Conservation (phyloP, 23 red algal genomes). For the Gracilariopsis chorda region DNA sequence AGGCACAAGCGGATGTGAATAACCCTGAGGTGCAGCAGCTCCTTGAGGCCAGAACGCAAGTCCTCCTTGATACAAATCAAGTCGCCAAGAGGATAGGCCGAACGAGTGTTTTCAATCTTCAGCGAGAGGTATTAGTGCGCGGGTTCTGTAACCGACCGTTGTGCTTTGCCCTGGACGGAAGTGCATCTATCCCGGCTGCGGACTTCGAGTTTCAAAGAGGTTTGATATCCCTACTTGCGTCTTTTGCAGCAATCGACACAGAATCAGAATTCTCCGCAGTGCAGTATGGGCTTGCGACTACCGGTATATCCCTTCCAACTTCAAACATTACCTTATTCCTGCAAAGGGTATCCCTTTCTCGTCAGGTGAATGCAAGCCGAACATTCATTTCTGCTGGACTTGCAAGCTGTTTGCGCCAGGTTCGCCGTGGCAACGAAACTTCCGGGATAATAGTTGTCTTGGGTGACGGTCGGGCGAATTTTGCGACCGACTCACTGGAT, state of each 20-base stretch:
- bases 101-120: background rate
- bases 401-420: background rate
- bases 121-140: background rate
- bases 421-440: background rate
- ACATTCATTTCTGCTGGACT: background rate
- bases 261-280: background rate
- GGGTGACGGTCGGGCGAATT: slow-evolving; percentile 1
- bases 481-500: background rate
- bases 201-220: background rate
- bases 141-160: background rate
- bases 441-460: background rate
- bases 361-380: background rate
- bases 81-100: background rate
- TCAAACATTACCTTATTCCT: background rate
- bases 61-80: background rate
- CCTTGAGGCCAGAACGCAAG: background rate
- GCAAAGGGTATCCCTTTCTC: background rate
- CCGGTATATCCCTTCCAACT: background rate
- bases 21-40: too few relatives aligned
- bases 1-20: too few relatives aligned
- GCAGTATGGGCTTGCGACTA: background rate
- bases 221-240: background rate
- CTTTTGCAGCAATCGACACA: background rate
- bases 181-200: background rate
- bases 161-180: slow-evolving; percentile 17